Base-by-base conservation (phyloP, 176 grass and related monocot genomes). In the Ananas comosus region DNA sequence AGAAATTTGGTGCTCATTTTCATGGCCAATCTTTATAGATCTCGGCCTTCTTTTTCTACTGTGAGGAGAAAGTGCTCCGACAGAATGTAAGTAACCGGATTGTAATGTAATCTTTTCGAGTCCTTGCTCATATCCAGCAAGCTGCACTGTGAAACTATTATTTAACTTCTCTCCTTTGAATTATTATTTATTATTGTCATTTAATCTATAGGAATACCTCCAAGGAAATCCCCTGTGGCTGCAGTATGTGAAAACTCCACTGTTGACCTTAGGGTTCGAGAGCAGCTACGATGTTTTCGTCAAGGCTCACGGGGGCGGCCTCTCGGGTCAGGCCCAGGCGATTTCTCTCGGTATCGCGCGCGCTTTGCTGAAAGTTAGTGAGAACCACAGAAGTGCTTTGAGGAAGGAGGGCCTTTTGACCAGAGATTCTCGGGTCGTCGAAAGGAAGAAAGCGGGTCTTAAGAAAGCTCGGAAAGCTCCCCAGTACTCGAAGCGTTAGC, bases 391-490 rank as follows among this genome's bases (percentile, higher is more conserved):
- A 70, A 69, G 65, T 57, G 63, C 94, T 42, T 81, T 99, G 61
- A 87, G 75, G 74, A 76, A 76, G 10, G 89, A 99, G 69, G 89
- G 86, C 29, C 91, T 99, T 52, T 77, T 99, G 42, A 93, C 89
- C 0, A 89, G 94, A 85, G 94, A 99, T 75, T 83, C 94, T 27
- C 89, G 94, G 75, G 66, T 99, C 10, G 94, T 99, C n/a, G 94
- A 99, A 69, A 87, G 94, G 71, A 99, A 99, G 89, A 99, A 99
- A 73, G 76, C 87, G 23, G 94, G 94, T 65, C 83, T 92, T 14
- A 99, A 71, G 79, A 99, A 99, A 83, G 94, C 94, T 57, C 86
- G 94, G 64, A 99, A 99, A 80, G 78, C 80, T 14, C 87, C 89
- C 16, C 94, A 99, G 63, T 99, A 66, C 80, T 99, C 89, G 29